phyloP scores from a whole-genome alignment of 2,329 filamentous ascomycete genomes.

The Penicillium sp. region DNA sequence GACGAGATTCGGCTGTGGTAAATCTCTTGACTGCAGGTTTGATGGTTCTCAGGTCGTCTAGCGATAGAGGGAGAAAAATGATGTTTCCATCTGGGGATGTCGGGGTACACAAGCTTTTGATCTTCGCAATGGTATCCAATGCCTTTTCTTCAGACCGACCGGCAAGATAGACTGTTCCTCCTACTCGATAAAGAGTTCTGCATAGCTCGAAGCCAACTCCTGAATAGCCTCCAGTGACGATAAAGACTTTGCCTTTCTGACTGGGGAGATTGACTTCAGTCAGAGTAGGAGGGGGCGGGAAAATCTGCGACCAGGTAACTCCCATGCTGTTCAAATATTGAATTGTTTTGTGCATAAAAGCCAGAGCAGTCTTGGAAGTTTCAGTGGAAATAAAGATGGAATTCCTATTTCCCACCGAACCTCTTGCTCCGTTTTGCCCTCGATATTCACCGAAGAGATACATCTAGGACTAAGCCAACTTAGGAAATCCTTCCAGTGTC shows the following conservation, averaged over 20 bases:
- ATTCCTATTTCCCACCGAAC: not conserved
- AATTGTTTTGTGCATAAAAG: not conserved
- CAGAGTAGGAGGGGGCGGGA: constrained; percentile 20
- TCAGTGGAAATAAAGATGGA: not conserved
- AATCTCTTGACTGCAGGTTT: constrained; percentile 42
- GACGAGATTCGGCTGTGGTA: constrained; percentile 36
- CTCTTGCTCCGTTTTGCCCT: not conserved
- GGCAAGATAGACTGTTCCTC: constrained; percentile 29
- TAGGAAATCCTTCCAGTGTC: not conserved
- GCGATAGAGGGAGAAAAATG: constrained; percentile 40
- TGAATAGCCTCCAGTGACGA: constrained; percentile 28
- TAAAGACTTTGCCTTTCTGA: constrained; percentile 27
- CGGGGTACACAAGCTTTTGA: constrained; percentile 15
- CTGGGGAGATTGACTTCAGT: constrained; percentile 24
- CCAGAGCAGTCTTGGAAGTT: not conserved
- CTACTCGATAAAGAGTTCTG: constrained; percentile 24
- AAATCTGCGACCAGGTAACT: constrained; percentile 20
- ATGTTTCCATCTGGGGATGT: constrained; percentile 5
- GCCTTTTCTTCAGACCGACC: constrained; percentile 31
- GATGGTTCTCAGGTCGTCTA: constrained; percentile 46
- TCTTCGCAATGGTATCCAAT: constrained; percentile 34
- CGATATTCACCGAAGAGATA: not conserved
- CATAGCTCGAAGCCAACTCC: constrained; percentile 28
- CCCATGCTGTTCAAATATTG: constrained; percentile 10
- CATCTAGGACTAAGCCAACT: not conserved